phyloP scores from a whole-genome alignment of 2,329 filamentous ascomycete genomes.

The Paracorniculantispora psalliotae region DNA sequence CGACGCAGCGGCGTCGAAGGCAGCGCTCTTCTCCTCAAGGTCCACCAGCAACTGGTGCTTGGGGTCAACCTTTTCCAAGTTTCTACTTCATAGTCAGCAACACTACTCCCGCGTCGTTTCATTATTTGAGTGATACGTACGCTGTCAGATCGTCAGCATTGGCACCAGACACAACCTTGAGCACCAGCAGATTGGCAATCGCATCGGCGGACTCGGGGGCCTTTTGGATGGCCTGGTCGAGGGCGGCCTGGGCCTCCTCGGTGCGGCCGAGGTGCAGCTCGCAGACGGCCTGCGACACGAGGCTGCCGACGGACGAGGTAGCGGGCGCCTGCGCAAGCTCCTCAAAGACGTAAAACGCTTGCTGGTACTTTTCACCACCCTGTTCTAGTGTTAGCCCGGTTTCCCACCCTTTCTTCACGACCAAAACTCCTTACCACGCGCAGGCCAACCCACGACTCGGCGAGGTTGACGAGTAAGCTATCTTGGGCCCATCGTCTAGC shows the following conservation, averaged over 20 bases:
- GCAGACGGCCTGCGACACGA: constrained; percentile 84
- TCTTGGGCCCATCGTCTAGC: constrained; percentile 95
- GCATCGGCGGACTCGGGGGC: constrained; percentile 67
- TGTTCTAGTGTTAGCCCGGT: constrained; percentile 34
- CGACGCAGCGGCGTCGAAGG: constrained; percentile 79
- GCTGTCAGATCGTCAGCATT: constrained; percentile 56
- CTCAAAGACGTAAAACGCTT: constrained; percentile 95
- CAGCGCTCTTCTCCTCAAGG: constrained; percentile 71
- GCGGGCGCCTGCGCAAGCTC: constrained; percentile 86
- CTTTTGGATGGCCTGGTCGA: constrained; percentile 74
- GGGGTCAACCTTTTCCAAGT: constrained; percentile 54
- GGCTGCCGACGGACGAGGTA: constrained; percentile 67
- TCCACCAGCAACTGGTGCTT: constrained; percentile 69
- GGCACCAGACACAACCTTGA: constrained; percentile 73
- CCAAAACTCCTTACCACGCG: constrained; percentile 56
- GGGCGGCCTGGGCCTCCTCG: constrained; percentile 82
- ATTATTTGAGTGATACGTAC: constrained; percentile 41
- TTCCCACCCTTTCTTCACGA: not conserved
- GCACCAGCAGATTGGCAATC: constrained; percentile 76
- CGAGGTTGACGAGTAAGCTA: constrained; percentile 85
- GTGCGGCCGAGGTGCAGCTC: constrained; percentile 85
- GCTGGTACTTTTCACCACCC: constrained; percentile 94
- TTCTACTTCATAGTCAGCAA: constrained; percentile 36
- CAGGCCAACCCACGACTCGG: constrained; percentile 91
- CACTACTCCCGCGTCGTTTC: not conserved